Evolutionary conservation across 345 rosid species (phyloP).

Genomic region (Salix koriyanagi): DNA sequence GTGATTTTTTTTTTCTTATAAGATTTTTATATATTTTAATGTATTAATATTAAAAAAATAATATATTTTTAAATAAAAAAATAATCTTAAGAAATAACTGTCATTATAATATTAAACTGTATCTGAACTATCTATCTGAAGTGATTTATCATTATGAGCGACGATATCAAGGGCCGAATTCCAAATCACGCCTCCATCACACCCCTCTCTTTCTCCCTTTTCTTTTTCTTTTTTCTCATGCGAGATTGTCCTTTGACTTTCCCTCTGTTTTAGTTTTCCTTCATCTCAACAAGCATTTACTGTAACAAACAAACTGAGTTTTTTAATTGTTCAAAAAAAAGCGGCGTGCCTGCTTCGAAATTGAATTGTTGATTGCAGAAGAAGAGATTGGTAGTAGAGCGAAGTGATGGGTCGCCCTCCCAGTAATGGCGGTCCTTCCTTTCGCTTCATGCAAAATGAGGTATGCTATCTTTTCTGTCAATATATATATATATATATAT

Average conservation of each 20-base stretch:
- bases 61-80: too few species aligned
- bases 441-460: constrained; percentile 77
- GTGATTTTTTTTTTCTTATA: too few species aligned
- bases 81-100: too few species aligned
- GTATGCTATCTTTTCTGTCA: constrained; percentile 26
- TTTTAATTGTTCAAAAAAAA: not conserved
- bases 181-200: not conserved
- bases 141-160: too few species aligned
- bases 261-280: not conserved
- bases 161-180: too few species aligned
- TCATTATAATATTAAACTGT: too few species aligned
- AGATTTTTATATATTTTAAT: too few species aligned
- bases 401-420: constrained; percentile 86
- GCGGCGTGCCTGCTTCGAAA: not conserved
- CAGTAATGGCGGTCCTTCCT: constrained; percentile 92
- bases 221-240: not conserved
- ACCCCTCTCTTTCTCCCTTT: not conserved
- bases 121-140: too few species aligned
- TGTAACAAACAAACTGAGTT: too few species aligned
- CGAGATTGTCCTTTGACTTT: not conserved
- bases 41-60: too few species aligned
- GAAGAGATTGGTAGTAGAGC: not conserved
- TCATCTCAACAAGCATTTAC: not conserved
- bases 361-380: not conserved
- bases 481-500: not conserved